Base-by-base conservation (phyloP, 805 yeast species). In the Lipomyces japonicus region DNA sequence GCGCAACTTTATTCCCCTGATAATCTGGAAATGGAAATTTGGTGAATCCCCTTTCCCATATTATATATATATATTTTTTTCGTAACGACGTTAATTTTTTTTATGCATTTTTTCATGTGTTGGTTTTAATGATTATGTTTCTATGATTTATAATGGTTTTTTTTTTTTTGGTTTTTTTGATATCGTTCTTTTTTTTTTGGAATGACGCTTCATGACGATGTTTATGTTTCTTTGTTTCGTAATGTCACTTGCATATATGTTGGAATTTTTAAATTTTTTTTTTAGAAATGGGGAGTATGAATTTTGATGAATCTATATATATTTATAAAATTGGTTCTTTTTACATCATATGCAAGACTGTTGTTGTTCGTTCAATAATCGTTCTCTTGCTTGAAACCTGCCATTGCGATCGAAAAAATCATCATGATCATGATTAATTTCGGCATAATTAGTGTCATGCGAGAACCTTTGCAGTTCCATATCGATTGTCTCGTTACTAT, bases 111-210 rank as follows among this genome's bases (percentile, higher is more conserved):
- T 22, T 43, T 43, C 28, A 32, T 34, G 40, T 39, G 40, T 39
- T 32, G 39, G 39, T 42, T 43, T 32, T 34, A 34, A 39, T 34
- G 31, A 43, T 34, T 43, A 34, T 43, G 46, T 32, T 36, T 32
- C 31, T 3, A 26, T 26, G 9, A 32, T 14, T 32, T 19, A 2
- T 41, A 25, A 12, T 24, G 2, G 19, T 41, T 28, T 28, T 25
- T 7, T 28, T 41, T 26, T 41, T 12, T 28, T 22, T 41, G 19
- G 23, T 19, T 41, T 22, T 41, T 16, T 26, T 16, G 36, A 12
- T 41, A 22, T 39, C 19, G 35, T 26, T 39, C 16, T 26, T 9
- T 16, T 16, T 16, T 7, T 14, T 36, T 18, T 12, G 10, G 21
- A 18, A 12, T 36, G 12, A 21, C 23, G n/a, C 22, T 9, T 21